Evolutionary conservation across 2,329 filamentous ascomycete genomes (phyloP), one percentile per base, ranked within the genome.

Genomic region (Xylariaceae sp.): DNA sequence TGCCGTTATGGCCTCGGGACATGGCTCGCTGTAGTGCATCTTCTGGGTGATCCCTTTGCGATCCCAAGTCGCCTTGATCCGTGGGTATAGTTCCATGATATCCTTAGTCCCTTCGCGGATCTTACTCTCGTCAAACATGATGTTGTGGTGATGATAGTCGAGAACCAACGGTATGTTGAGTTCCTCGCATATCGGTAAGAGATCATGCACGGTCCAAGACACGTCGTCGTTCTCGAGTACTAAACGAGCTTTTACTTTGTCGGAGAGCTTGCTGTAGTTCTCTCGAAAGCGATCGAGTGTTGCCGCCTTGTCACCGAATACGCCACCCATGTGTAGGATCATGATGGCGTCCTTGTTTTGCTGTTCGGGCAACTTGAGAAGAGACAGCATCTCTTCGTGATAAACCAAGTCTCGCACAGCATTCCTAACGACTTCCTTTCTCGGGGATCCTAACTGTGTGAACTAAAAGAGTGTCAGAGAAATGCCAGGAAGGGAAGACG

Each of bases 211-310:
- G n/a, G 84, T 88, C 88, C 90, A 97, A 44, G 86, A 85, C 1
- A 97, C 90, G 71, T 97, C 93, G 73, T 97, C 93, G 64, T 97
- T 97, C 71, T 97, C 93, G 15, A 97, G 78, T 0, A 97, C 93
- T 0, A 97, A 76, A 0, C 93, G 84, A 4, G 85, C 83, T 74
- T 94, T 96, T 63, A 97, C 78, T 2, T 84, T 82, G 2, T 84
- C 80, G 0, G 89, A 82, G 0, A 95, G 72, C 1, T 71, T 79
- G 1, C 76, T 76, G 64, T 96, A 96, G 63, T 92, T 92, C 54
- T 86, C 75, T 23, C 88, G 82, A 72, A 96, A 96, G 1, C 92
- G 83, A 58, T 88, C 81, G 4, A 96, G 75, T 0, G 92, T 92
- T 0, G 88, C 89, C 8, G 74, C 78, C 72, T 95, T 97, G 72